Base-by-base conservation (phyloP, 176 grass and related monocot species). In the Aegilops speltoides region DNA sequence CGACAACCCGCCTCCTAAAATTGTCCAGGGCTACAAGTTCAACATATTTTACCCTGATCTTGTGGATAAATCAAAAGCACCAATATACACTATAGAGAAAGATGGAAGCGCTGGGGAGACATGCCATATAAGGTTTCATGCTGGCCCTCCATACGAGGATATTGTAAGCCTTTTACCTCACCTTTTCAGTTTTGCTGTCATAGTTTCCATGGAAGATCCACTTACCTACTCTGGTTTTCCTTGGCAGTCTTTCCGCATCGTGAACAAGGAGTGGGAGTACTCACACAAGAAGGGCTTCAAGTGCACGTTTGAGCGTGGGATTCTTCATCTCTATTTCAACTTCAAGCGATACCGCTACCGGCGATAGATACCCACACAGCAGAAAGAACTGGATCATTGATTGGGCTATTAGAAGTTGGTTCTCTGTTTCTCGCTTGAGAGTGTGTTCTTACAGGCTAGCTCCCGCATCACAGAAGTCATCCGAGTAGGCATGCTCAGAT, bases 251-350 rank as follows among this genome's bases (percentile, higher is more conserved):
- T 98, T 98, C 54, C 90, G 93, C 29, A 96, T 98, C 71, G 96
- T 98, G 14, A 98, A 98, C 78, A 98, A 98, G 84, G 96, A 98
- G 78, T 96, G 96, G 96, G 94, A 99, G 40, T 99, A 99, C 86
- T 99, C 97, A 56, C 97, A 99, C 77, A 99, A 99, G 92, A 99
- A 99, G 54, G 97, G 97, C 36, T 99, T 96, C 87, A 99, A 99
- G 80, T 96, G 90, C 72, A 99, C 97, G 10, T 99, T 96, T 37
- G 97, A 99, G 17, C 94, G 94, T 36, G 97, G 97, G 14, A 99
- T 99, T 93, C 92, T 99, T 60, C 97, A 96, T 81, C 82, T 99
- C 24, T 99, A 99, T 88, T 93, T 99, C 82, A 96, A 99, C 85
- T 99, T 99, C 87, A 99, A 99, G 86, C 90, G 94, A 13, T 83